Conservation (phyloP, 2,329 filamentous ascomycete genomes). For the Periglandula ipomoeae region DNA sequence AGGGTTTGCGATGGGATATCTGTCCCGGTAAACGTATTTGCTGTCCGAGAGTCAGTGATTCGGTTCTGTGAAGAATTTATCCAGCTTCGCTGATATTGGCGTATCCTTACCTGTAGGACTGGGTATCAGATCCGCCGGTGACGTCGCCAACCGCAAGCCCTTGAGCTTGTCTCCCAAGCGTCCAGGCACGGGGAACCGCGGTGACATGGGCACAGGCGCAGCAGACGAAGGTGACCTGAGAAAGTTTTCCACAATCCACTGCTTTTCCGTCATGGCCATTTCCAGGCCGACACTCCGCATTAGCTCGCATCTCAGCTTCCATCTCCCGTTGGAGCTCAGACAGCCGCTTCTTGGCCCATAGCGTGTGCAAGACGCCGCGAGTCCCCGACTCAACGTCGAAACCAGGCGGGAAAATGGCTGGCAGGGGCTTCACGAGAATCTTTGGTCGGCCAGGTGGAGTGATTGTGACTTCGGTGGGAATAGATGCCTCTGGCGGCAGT, state of each 20-base stretch:
- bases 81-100: background rate
- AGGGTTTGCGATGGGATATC: slow-evolving; percentile 24
- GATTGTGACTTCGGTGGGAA: slow-evolving; percentile 67
- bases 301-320: slow-evolving; percentile 58
- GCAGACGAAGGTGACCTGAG: slow-evolving; percentile 20
- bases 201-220: slow-evolving; percentile 33
- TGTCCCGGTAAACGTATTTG: slow-evolving; percentile 25
- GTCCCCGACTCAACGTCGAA: slow-evolving; percentile 63
- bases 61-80: background rate
- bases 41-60: slow-evolving; percentile 10
- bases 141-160: slow-evolving; percentile 70
- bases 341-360: slow-evolving; percentile 80
- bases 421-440: slow-evolving; percentile 65
- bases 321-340: slow-evolving; percentile 71
- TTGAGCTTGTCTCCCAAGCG: slow-evolving; percentile 70
- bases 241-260: slow-evolving; percentile 80
- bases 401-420: slow-evolving; percentile 75
- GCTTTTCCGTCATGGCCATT: slow-evolving; percentile 74
- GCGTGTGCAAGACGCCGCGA: slow-evolving; percentile 77
- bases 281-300: slow-evolving; percentile 72
- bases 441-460: slow-evolving; percentile 29
- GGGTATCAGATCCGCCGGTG: slow-evolving; percentile 51
- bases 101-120: slow-evolving; percentile 38
- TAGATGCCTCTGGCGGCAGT: slow-evolving; percentile 59
- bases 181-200: slow-evolving; percentile 56